These are phyloP conservation scores for Chiua virens DNA, from an alignment of 768 basidiomycete genomes.

Conservation along the genomic window DNA sequence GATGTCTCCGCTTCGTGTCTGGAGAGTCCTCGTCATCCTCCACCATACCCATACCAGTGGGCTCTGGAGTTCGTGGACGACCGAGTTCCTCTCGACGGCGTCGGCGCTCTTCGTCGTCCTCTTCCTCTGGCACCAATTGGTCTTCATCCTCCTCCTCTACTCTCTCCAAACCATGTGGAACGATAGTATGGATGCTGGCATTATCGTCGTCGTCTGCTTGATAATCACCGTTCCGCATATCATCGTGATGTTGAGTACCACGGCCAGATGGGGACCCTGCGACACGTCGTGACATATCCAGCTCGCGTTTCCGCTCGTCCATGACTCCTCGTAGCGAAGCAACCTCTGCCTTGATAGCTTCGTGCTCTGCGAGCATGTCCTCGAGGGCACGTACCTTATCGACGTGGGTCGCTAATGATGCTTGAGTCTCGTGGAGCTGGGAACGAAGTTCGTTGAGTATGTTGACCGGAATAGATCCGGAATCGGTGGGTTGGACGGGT, in stretches of 20 bases:
- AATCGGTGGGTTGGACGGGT: slow-evolving; percentile 28
- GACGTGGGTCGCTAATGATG: slow-evolving; percentile 70
- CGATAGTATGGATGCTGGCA: slow-evolving; percentile 69
- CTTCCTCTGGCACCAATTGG: slow-evolving; percentile 37
- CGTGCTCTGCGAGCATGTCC: slow-evolving; percentile 79
- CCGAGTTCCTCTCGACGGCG: slow-evolving; percentile 55
- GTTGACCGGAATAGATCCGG: slow-evolving; percentile 24
- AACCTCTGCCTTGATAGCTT: slow-evolving; percentile 78
- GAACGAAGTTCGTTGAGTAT: slow-evolving; percentile 66
- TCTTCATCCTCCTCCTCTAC: slow-evolving; percentile 79
- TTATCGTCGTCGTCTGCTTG: slow-evolving; percentile 68
- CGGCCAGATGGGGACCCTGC: slow-evolving; percentile 38
- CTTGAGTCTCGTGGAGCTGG: slow-evolving; percentile 84
- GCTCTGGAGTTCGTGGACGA: slow-evolving; percentile 81
- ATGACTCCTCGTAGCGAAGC: slow-evolving; percentile 67
- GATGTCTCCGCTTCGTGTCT: slow-evolving; percentile 17
- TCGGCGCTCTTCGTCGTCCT: slow-evolving; percentile 49
- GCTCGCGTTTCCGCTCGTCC: slow-evolving; percentile 60
- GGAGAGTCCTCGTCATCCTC: slow-evolving; percentile 45
- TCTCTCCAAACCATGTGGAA: slow-evolving; percentile 66
- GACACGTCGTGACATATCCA: slow-evolving; percentile 39
- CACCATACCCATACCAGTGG: slow-evolving; percentile 55
- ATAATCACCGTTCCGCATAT: slow-evolving; percentile 17
- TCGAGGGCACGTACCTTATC: slow-evolving; percentile 86
- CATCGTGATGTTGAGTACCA: slow-evolving; percentile 17